Evolutionary conservation across 371 early-diverging fungal genomes (phyloP).

Genomic region (Cladochytrium tenue): DNA sequence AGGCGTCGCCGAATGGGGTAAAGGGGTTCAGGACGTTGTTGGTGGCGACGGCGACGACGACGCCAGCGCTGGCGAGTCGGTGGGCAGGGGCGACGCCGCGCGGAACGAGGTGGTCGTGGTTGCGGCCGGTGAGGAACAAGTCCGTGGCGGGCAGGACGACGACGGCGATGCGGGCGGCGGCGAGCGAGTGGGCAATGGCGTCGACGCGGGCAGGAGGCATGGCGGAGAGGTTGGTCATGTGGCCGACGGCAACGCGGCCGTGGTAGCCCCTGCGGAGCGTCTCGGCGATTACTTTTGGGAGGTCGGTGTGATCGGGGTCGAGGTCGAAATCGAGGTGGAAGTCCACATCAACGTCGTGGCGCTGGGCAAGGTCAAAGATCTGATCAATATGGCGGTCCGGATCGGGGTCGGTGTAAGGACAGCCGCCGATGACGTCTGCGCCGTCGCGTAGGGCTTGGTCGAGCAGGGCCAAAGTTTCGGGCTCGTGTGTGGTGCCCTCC

Average conservation of each 20-base stretch:
- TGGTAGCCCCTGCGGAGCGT: background rate
- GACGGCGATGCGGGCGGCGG: background rate
- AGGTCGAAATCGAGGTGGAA: background rate
- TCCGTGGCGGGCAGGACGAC: background rate
- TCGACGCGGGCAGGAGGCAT: background rate
- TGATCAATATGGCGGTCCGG: background rate
- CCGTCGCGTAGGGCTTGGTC: background rate
- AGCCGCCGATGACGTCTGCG: background rate
- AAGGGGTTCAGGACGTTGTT: conserved; percentile 1
- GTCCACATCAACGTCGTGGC: background rate
- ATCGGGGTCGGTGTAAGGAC: background rate
- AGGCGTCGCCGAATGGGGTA: conserved; percentile 1
- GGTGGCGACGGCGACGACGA: background rate
- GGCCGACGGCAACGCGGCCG: conserved; percentile 1
- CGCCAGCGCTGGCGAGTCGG: background rate
- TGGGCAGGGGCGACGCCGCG: conserved; percentile 1
- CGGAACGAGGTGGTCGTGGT: conserved; percentile 1
- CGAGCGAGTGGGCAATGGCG: background rate
- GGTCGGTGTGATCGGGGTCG: background rate
- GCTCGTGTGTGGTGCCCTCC: background rate
- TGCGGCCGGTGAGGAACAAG: background rate
- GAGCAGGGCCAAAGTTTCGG: background rate
- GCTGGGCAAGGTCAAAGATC: background rate
- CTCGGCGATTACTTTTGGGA: background rate
- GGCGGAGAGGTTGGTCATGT: background rate